Evolutionary conservation across 2,329 filamentous ascomycete species (phyloP).

Genomic region (Ophiostoma sp.): DNA sequence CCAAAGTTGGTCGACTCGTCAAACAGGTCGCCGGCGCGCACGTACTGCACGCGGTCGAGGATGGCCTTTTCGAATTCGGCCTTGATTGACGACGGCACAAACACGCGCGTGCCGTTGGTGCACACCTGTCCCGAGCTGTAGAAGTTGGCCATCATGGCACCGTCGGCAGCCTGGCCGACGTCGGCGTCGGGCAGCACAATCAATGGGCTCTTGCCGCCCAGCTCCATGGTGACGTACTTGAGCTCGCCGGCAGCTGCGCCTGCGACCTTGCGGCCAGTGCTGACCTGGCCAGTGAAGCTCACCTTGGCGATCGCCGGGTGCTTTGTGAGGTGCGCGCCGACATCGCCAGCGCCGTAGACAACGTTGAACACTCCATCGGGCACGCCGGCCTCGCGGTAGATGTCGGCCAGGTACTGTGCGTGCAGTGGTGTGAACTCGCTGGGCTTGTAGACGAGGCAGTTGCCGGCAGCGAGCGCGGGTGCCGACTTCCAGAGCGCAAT

Average conservation of each 20-base stretch:
- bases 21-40: slow-evolving; percentile 68
- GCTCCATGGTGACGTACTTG: slow-evolving; percentile 67
- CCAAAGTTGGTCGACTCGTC: slow-evolving; percentile 75
- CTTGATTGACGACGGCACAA: slow-evolving; percentile 65
- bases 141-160: slow-evolving; percentile 91
- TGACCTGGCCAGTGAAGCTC: slow-evolving; percentile 64
- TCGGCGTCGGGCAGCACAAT: slow-evolving; percentile 76
- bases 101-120: slow-evolving; percentile 86
- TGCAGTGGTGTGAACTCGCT: slow-evolving; percentile 41
- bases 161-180: slow-evolving; percentile 74
- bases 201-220: slow-evolving; percentile 60
- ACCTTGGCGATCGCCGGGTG: slow-evolving; percentile 53
- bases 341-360: slow-evolving; percentile 38
- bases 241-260: slow-evolving; percentile 54
- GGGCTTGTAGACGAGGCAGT: slow-evolving; percentile 42
- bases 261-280: slow-evolving; percentile 60
- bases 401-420: slow-evolving; percentile 35
- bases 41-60: slow-evolving; percentile 61
- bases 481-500: slow-evolving; percentile 39
- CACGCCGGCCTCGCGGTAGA: slow-evolving; percentile 41
- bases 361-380: slow-evolving; percentile 43
- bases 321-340: slow-evolving; percentile 26
- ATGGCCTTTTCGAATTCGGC: slow-evolving; percentile 40
- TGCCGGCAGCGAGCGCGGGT: slow-evolving; percentile 42
- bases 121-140: slow-evolving; percentile 88